Conservation (phyloP, 1,284 basidiomycete species). For the Agaricales sp. region DNA sequence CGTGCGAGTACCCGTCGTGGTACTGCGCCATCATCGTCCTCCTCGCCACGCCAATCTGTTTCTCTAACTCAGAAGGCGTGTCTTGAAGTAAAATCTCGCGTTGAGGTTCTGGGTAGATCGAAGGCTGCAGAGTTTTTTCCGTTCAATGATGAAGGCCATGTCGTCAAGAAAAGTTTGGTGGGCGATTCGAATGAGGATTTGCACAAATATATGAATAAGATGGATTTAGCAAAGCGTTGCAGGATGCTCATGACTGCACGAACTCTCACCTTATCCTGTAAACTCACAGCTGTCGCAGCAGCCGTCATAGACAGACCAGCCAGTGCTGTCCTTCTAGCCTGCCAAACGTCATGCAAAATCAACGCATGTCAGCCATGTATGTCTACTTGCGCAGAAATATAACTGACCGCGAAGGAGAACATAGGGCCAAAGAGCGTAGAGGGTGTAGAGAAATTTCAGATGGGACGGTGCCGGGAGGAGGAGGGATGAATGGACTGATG, state of each 20-base stretch:
- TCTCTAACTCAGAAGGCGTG: slow-evolving; percentile 61
- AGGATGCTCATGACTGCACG: background rate
- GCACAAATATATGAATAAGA: background rate
- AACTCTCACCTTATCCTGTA: background rate
- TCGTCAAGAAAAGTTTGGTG: background rate
- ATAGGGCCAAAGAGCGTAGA: no score
- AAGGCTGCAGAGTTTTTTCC: slow-evolving; percentile 37
- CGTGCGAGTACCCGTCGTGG: slow-evolving; percentile 44
- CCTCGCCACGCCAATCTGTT: slow-evolving; percentile 59
- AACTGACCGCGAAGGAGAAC: background rate
- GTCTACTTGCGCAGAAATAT: background rate
- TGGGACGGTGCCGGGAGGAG: background rate
- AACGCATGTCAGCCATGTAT: background rate
- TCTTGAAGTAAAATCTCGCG: slow-evolving; percentile 61
- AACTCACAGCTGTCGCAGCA: background rate
- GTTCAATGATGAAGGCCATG: background rate
- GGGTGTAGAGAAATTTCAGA: no score
- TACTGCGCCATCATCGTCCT: slow-evolving; percentile 44
- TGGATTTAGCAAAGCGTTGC: background rate
- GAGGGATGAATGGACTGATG: background rate
- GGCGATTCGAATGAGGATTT: background rate
- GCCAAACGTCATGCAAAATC: background rate
- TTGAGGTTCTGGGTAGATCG: slow-evolving; percentile 64
- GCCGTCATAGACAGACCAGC: background rate
- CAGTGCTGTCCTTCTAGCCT: background rate